A percentile compares a stretch with the other conserved stretches of the same genome.
phyloP scores from a whole-genome alignment of 2,329 filamentous ascomycete genomes.

The Cordyceps militaris region DNA sequence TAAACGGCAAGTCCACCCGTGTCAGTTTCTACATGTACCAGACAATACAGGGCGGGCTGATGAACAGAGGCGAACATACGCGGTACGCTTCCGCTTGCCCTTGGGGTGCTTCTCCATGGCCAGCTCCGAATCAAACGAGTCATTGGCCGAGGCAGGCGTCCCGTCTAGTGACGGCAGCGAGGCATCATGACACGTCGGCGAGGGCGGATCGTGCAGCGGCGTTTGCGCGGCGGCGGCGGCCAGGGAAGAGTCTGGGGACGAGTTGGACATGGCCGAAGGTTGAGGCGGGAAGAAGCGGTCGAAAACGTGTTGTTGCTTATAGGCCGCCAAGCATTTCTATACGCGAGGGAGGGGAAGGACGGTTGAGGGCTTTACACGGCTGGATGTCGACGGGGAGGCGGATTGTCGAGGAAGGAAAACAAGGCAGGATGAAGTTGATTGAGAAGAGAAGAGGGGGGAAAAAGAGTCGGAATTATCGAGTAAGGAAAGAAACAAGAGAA shows the following conservation, averaged over 20 bases:
- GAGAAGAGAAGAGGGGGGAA: background rate
- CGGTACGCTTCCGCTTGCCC: constrained; percentile 56
- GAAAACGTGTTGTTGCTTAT: constrained; percentile 3
- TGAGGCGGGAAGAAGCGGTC: constrained; percentile 6
- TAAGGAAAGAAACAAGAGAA: constrained; percentile 9
- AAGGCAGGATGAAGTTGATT: background rate
- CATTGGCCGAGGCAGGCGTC: background rate
- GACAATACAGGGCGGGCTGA: background rate
- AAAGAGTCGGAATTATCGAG: constrained; percentile 3
- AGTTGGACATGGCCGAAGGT: background rate
- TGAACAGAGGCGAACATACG: constrained; percentile 37
- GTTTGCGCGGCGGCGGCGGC: constrained; percentile 10
- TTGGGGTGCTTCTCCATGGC: constrained; percentile 43
- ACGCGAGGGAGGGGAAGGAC: background rate
- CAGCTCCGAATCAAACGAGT: constrained; percentile 13
- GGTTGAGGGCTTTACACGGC: background rate
- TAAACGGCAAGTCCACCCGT: constrained; percentile 27
- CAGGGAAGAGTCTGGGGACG: constrained; percentile 8
- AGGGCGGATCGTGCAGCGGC: constrained; percentile 1
- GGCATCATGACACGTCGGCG: constrained; percentile 8
- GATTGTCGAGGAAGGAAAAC: background rate
- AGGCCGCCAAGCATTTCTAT: constrained; percentile 9
- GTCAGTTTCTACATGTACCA: constrained; percentile 12
- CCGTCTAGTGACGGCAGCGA: constrained; percentile 8
- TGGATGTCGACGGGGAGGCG: background rate